Base-by-base conservation (phyloP, 805 yeast species). In the Yarrowia porcina region DNA sequence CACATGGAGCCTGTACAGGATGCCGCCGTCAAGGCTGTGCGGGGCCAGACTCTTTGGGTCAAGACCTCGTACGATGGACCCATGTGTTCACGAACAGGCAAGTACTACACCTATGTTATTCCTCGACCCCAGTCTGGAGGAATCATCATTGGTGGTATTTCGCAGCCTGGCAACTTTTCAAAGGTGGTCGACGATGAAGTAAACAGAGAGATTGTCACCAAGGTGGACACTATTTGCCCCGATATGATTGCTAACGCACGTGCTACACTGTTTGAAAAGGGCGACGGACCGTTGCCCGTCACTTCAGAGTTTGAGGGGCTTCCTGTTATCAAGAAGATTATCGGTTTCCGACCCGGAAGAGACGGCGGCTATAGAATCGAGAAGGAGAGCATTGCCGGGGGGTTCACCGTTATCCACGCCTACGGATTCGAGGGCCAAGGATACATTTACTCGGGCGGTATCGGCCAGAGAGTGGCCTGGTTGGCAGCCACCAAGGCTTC, bases 381-480 rank as follows among this genome's bases (percentile, higher is more conserved):
- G 65, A 67, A 75, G 45, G 80, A 76, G 30, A 71, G 71, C 52
- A 21, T 49, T 15, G 38, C 39, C 4, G 56, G 56, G 5, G 56
- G 56, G 4, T 49, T 32, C 21, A 62, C 68, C 12, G 71, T 86
- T 21, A 78, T 86, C 23, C 90, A 86, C 71, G 82, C 82, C 68
- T 86, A 86, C 70, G 90, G 90, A 1, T 82, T 84, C 44, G 86
- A 82, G 17, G 86, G 86, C 25, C 82, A 85, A 38, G 89, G 89
- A 0, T 84, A 82, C 70, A 89, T 85, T 71, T 79, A 84, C 4
- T 81, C 85, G 20, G 80, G 77, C 65, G 87, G 87, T 0, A 73
- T 80, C 32, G 81, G 84, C 32, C 67, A 69, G n/a, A 75, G 73
- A 64, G 83, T 82, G n/a, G 54, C 52, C 13, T 62, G 63, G 30